phyloP scores from a whole-genome alignment of 2,329 filamentous ascomycete genomes.

The Calonectria crousiana region DNA sequence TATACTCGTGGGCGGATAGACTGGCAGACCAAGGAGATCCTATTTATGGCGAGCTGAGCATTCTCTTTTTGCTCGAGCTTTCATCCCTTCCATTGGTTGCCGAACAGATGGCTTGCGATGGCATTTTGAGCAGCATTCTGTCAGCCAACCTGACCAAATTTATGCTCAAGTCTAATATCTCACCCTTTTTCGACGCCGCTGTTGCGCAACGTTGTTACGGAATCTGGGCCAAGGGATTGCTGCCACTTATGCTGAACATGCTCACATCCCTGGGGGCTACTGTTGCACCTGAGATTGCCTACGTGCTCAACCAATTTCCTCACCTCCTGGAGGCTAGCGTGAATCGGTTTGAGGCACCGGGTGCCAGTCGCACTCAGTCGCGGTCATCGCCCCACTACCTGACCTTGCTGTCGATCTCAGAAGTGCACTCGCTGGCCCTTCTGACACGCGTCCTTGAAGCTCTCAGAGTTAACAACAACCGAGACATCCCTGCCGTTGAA shows the following conservation, averaged over 20 bases:
- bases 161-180: conserved; percentile 78
- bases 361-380: conserved; percentile 64
- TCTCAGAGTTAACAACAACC: conserved; percentile 74
- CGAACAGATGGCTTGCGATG: conserved; percentile 90
- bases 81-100: conserved; percentile 85
- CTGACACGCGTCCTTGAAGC: conserved; percentile 79
- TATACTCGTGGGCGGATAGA: conserved; percentile 95
- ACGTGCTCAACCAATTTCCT: conserved; percentile 91
- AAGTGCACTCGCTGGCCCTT: conserved; percentile 83
- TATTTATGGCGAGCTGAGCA: conserved; percentile 91
- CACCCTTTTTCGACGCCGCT: conserved; percentile 81
- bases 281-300: conserved; percentile 85
- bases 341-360: conserved; percentile 75
- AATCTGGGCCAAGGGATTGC: conserved; percentile 89
- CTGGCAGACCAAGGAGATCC: conserved; percentile 84
- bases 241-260: conserved; percentile 91
- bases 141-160: conserved; percentile 83
- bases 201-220: conserved; percentile 81
- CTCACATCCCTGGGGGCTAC: conserved; percentile 84
- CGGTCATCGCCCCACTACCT: conserved; percentile 71
- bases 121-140: conserved; percentile 82
- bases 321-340: conserved; percentile 80
- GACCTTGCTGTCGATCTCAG: conserved; percentile 78
- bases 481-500: conserved; percentile 78
- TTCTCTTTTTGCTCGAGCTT: conserved; percentile 89